Base-by-base conservation (phyloP, 2,329 filamentous ascomycete species). In the Neoascochyta sp. region DNA sequence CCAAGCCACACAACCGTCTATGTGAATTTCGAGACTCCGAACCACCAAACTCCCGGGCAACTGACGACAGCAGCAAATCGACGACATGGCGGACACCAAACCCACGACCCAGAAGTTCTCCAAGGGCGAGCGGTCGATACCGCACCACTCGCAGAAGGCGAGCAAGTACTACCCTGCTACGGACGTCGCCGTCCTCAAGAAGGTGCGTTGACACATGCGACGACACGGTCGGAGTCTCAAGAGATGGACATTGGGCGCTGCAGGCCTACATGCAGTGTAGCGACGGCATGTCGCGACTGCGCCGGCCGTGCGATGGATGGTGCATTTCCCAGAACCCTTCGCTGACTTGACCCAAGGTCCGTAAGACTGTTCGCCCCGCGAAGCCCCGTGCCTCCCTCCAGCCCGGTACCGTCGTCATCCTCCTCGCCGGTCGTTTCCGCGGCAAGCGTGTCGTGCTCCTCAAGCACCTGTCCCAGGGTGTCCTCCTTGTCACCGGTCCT, bases 391-490 rank as follows among this genome's bases (percentile, higher is more conserved):
- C 84, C 66, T 83, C 86, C 57, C 89, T 98, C 66, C 78, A 87
- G 73, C 90, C 92, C 67, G 92, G 92, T 66, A 86, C 88, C 69
- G 80, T 98, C 68, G 86, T 98, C 68, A 98, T 98, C 74, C 87
- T 98, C 69, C 88, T 98, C 68, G 92, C 92, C 70, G 92, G 92
- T 65, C 92, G 92, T 67, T 98, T 96, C 87, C 90, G 92, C 64
- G 92, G 92, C 80, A 98, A 98, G 88, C 92, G 92, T 69, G 92
- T 98, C 65, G 79, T 98, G 65, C 88, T 96, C 74, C 85, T 98
- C 70, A 96, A 96, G 83, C 80, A 83, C 73, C 89, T 98, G 66
- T 78, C 86, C 67, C 87, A 95, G 77, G 92, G 92, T 75, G 87
- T 95, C 54, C 88, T 98, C 70, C 87, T 98, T 69, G 88, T 98